Evolutionary conservation across 1,284 basidiomycete genomes (phyloP).

Genomic region (Sphagnurus paluster): DNA sequence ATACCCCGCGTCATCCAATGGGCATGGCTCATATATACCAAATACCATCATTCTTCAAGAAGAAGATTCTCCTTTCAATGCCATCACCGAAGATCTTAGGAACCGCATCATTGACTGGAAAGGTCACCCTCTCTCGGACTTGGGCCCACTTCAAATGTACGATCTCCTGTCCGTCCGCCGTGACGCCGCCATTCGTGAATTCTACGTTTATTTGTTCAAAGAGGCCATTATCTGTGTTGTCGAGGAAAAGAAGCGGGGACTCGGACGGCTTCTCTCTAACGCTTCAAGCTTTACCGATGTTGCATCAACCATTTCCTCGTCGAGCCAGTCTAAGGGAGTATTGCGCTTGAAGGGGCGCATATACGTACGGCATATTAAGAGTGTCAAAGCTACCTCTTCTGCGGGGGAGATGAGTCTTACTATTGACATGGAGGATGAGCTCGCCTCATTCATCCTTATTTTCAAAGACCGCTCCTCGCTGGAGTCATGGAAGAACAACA

Average conservation of each 20-base stretch:
- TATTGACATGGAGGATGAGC: conserved; percentile 94
- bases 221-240: conserved; percentile 96
- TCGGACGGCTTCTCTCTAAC: conserved; percentile 69
- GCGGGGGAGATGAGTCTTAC: conserved; percentile 85
- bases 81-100: conserved; percentile 85
- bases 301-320: conserved; percentile 40
- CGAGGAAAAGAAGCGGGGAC: conserved; percentile 86
- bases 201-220: conserved; percentile 94
- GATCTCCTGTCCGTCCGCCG: conserved; percentile 88
- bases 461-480: conserved; percentile 90
- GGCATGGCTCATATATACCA: conserved; percentile 29
- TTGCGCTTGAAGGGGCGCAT: conserved; percentile 93
- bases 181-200: conserved; percentile 84
- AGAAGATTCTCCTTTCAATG: conserved; percentile 71
- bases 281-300: conserved; percentile 51
- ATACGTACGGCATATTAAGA: conserved; percentile 90
- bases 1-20: conserved; percentile 32
- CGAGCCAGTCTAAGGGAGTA: conserved; percentile 65
- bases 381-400: conserved; percentile 77
- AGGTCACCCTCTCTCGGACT: conserved; percentile 82
- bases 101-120: conserved; percentile 94
- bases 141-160: conserved; percentile 89
- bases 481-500: conserved; percentile 84
- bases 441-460: conserved; percentile 92
- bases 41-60: conserved; percentile 36